Base-by-base conservation (phyloP, 208 protist species). In the Leishmania martiniquensis region DNA sequence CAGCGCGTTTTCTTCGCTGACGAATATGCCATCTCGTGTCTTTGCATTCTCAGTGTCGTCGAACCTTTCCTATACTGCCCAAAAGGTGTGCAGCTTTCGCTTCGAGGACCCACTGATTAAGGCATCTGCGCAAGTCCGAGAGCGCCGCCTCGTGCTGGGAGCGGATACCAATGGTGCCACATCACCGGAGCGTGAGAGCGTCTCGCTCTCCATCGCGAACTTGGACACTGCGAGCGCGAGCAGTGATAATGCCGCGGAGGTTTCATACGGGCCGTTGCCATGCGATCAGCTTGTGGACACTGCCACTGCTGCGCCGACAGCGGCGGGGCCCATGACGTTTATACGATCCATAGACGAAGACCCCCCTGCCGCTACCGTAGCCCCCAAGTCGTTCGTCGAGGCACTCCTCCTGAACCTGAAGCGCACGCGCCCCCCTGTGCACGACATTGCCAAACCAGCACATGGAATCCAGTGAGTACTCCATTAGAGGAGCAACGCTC, bases 81-180 rank as follows among this genome's bases (percentile, higher is more conserved):
- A 37, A n/a, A 25, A 49, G 74, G 49, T 52, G 32, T 59, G 34
- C 1, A 75, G 57, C 42, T 83, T 79, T 60, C 60, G 71, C 55
- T 83, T 83, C 54, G 55, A 76, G 51, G 79, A 83, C 25, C 79
- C 79, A 29, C 66, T 79, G 15, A 83, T 83, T 49, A 78, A 83
- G 39, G 72, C 75, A 0, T 72, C 79, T 15, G 72, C 79, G 6
- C 67, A 51, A n/a, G 59, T 76, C 4, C 79, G 59, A 7, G 79
- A 83, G 79, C 79, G 60, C 32, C 79, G 74, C 57, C 74, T 34
- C 9, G 57, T 57, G 54, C 63, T 37, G 73, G 74, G 47, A 9
- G 66, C 65, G 4, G 75, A 57, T 51, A 45, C 66, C 20, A 34
- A 57, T 0, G 52, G 45, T 54, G 42, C 68, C 4, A 51, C 74